phyloP scores from a whole-genome alignment of 2,329 filamentous ascomycete genomes.

The Thermothelomyces thermophilus region DNA sequence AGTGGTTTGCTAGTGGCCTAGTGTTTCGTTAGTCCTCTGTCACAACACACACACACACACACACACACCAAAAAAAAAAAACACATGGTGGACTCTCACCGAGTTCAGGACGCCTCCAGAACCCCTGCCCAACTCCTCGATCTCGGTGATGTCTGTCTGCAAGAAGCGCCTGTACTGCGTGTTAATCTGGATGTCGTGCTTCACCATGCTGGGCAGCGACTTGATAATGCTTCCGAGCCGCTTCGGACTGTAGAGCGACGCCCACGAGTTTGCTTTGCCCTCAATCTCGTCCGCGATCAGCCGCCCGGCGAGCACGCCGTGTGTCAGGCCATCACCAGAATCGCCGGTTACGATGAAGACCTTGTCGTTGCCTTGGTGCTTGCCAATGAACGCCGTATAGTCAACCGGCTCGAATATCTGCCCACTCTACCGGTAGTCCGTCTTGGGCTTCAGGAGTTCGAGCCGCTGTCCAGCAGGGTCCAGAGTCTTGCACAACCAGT shows the following conservation, averaged over 20 bases:
- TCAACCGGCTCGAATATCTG: conserved; percentile 52
- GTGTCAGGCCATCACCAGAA: conserved; percentile 51
- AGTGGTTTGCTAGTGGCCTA: conserved; percentile 37
- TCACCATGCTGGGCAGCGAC: conserved; percentile 38
- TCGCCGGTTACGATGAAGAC: conserved; percentile 51
- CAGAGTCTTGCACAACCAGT: not conserved
- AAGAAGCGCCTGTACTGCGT: conserved; percentile 49
- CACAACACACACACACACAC: too few species aligned
- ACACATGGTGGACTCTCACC: too few species aligned
- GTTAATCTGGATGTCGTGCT: conserved; percentile 50
- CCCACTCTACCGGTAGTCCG: conserved; percentile 52
- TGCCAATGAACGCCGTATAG: conserved; percentile 49
- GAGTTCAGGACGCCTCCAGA: conserved; percentile 47
- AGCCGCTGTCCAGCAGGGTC: not conserved
- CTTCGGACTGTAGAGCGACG: conserved; percentile 43
- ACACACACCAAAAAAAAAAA: too few species aligned
- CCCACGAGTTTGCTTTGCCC: conserved; percentile 43
- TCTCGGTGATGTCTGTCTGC: conserved; percentile 48
- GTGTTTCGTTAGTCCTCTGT: not conserved
- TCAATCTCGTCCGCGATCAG: conserved; percentile 50
- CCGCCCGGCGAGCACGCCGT: conserved; percentile 46
- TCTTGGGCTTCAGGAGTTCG: conserved; percentile 29
- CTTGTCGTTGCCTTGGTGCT: conserved; percentile 45
- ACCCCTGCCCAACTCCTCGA: conserved; percentile 46
- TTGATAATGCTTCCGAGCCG: conserved; percentile 40